Conservation (phyloP, 768 basidiomycete species). For the Russula brevipes region DNA sequence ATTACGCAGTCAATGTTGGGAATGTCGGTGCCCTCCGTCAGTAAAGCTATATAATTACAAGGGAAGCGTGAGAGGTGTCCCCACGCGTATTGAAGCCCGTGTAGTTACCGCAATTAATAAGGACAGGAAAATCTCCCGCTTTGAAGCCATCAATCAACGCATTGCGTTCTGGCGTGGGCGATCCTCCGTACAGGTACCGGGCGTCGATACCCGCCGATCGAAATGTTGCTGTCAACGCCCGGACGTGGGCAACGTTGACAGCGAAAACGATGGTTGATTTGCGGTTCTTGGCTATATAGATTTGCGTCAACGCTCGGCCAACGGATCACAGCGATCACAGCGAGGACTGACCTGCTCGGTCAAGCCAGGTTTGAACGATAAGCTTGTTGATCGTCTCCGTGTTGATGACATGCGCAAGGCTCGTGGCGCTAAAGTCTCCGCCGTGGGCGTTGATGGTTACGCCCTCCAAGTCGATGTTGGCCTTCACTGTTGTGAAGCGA, state of each 20-base stretch:
- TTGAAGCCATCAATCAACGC: constrained; percentile 63
- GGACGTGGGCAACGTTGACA: constrained; percentile 77
- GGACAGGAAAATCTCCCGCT: constrained; percentile 70
- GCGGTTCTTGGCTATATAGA: constrained; percentile 42
- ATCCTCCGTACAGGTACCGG: constrained; percentile 67
- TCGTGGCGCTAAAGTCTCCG: constrained; percentile 78
- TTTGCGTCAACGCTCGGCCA: constrained; percentile 10
- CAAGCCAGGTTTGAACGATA: constrained; percentile 79
- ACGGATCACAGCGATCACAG: neutral
- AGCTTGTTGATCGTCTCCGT: constrained; percentile 70
- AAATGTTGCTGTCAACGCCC: constrained; percentile 66
- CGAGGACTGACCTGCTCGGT: constrained; percentile 61
- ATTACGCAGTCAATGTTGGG: constrained; percentile 91
- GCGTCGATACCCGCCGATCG: constrained; percentile 77
- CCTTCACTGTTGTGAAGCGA: constrained; percentile 77
- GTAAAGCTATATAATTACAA: constrained; percentile 49
- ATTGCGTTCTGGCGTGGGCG: constrained; percentile 58
- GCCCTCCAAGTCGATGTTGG: constrained; percentile 59
- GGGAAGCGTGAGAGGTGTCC: neutral
- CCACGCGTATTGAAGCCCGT: neutral
- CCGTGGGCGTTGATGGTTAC: constrained; percentile 62
- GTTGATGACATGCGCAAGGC: constrained; percentile 79
- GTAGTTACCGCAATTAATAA: constrained; percentile 78
- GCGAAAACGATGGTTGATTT: constrained; percentile 93
- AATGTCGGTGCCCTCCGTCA: constrained; percentile 93